Base-by-base conservation (phyloP, 495 filamentous ascomycete species). In the Penicilliopsis zonata region DNA sequence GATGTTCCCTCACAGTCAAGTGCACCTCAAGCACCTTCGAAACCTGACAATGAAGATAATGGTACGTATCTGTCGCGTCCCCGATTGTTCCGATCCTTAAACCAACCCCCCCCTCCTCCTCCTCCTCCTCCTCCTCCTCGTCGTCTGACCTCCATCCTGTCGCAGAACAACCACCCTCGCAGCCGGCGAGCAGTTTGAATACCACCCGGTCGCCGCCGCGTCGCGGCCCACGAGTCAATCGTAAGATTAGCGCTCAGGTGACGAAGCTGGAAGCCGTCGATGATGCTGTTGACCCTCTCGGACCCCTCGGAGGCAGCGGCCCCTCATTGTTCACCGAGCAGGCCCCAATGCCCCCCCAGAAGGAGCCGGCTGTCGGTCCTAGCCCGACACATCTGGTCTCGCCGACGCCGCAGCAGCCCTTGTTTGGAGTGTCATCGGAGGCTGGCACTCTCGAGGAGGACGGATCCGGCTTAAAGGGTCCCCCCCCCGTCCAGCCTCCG, bases 241-340 rank as follows among this genome's bases (percentile, higher is more conserved):
- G 84, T 33, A 82, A 82, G 42, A 68, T 86, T 41, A 82, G 75
- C 49, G 78, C 82, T 23, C 85, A 90, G 50, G 69, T 81, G 20
- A 92, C 83, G 23, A 75, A 75, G 26, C 69, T 95, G 29, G 80
- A 96, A 61, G 84, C 85, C 19, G 77, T 93, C 38, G 85, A 88
- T 46, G 83, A 94, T 50, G 79, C 85, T 26, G 67, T 93, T 30
- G 92, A 90, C 18, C 90, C 90, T n/a, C 69, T 98, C 18, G 92
- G 90, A 22, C 85, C 90, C 32, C 61, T 86, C 2, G 78, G 80
- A 14, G 70, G 77, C 35, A 76, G 69, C 26, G 59, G 54, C 26
- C 52, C 40, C n/a, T 47, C 58, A 17, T 46, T 55, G 30, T 37
- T 52, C 23, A 35, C 31, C 35, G 82, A 87, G 35, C 63, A 78